These are phyloP conservation scores for Elsinoe arachidis DNA, from an alignment of 2,329 filamentous ascomycete species.

Conservation along the genomic window DNA sequence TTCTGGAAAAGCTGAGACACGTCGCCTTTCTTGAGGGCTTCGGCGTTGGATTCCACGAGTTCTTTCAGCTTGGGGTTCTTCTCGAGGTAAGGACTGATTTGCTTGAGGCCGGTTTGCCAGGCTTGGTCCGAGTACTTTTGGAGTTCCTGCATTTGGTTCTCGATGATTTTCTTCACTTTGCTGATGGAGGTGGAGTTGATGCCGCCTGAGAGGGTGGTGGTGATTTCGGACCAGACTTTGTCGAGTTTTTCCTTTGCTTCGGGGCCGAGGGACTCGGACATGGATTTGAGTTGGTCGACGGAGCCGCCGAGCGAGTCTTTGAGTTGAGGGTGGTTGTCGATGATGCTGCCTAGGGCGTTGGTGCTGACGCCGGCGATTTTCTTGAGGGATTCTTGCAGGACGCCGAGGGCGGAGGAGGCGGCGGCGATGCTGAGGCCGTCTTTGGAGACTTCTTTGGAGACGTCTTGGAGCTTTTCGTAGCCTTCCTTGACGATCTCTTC, in stretches of 20 bases:
- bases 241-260: slow-evolving; percentile 70
- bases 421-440: slow-evolving; percentile 44
- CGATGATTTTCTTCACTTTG: slow-evolving; percentile 51
- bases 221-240: slow-evolving; percentile 59
- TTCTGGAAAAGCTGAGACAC: slow-evolving; percentile 54
- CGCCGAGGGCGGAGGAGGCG: background rate
- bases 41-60: slow-evolving; percentile 61
- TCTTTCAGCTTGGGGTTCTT: slow-evolving; percentile 71
- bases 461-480: slow-evolving; percentile 57
- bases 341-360: slow-evolving; percentile 54
- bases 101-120: slow-evolving; percentile 62
- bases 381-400: slow-evolving; percentile 42
- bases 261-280: slow-evolving; percentile 62
- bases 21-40: slow-evolving; percentile 59
- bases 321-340: slow-evolving; percentile 64
- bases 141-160: slow-evolving; percentile 61
- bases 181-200: slow-evolving; percentile 47
- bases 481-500: slow-evolving; percentile 59
- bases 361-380: slow-evolving; percentile 53
- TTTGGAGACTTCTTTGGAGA: slow-evolving; percentile 51
- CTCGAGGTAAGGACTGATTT: slow-evolving; percentile 63
- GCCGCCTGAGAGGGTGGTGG: slow-evolving; percentile 55
- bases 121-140: slow-evolving; percentile 61
- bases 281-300: slow-evolving; percentile 58
- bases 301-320: slow-evolving; percentile 64